Conservation (phyloP, 1,284 basidiomycete genomes). For the Calocybe gambosa region DNA sequence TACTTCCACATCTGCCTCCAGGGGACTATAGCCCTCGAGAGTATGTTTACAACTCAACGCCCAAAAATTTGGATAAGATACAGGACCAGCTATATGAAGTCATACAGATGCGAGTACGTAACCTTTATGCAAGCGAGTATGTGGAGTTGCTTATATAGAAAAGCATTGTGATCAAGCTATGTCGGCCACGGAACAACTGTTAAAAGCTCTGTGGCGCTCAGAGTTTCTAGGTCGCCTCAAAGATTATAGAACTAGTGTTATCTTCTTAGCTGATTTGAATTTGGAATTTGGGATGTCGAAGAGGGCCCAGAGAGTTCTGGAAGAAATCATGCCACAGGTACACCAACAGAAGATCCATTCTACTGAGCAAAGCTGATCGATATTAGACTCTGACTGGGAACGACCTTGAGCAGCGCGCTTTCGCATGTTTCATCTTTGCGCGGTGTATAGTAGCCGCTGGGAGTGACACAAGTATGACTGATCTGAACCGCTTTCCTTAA, state of each 20-base stretch:
- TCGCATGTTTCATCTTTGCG: constrained; percentile 65
- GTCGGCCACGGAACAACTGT: constrained; percentile 54
- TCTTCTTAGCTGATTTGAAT: constrained; percentile 69
- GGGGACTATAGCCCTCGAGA: constrained; percentile 45
- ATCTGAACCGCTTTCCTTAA: neutral
- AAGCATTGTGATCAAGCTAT: constrained; percentile 56
- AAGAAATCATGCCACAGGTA: constrained; percentile 77
- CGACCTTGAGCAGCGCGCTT: constrained; percentile 69
- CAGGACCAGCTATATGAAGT: constrained; percentile 57
- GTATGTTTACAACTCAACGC: constrained; percentile 34
- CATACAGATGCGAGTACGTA: constrained; percentile 53
- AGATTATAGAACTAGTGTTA: constrained; percentile 58
- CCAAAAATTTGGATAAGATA: constrained; percentile 40
- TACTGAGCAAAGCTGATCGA: neutral
- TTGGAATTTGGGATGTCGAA: constrained; percentile 71
- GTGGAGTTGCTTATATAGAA: constrained; percentile 1
- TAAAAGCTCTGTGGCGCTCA: constrained; percentile 69
- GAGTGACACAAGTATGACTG: constrained; percentile 26
- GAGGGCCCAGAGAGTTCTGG: constrained; percentile 54
- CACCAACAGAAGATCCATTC: constrained; percentile 1
- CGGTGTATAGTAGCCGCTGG: constrained; percentile 60
- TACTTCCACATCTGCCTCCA: constrained; percentile 53
- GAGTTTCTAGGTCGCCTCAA: constrained; percentile 69
- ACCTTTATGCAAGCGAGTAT: constrained; percentile 5
- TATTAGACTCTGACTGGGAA: constrained; percentile 60